phyloP scores from a whole-genome alignment of 2,329 filamentous ascomycete species.

The Fonsecaea pedrosoi region DNA sequence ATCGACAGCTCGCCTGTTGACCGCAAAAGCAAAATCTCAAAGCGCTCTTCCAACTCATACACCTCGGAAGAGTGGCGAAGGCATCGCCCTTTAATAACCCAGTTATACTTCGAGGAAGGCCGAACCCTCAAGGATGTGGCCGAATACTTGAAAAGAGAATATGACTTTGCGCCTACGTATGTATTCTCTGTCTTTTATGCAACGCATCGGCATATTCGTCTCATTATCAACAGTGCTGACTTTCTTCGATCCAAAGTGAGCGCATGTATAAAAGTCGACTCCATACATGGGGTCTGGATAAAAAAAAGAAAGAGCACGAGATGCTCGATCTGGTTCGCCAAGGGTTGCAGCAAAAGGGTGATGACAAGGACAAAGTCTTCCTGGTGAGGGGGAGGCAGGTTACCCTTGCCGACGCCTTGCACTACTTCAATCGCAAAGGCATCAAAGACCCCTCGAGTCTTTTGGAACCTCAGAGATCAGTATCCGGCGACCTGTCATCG shows the following conservation, averaged over 20 bases:
- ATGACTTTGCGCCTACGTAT: conserved; percentile 40
- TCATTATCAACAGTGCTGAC: neutral
- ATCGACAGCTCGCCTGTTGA: conserved; percentile 25
- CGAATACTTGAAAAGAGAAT: conserved; percentile 38
- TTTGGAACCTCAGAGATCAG: conserved; percentile 28
- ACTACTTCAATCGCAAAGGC: conserved; percentile 42
- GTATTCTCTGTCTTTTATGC: conserved; percentile 18
- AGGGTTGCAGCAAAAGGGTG: conserved; percentile 38
- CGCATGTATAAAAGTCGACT: conserved; percentile 42
- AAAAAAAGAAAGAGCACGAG: conserved; percentile 42
- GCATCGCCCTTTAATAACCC: conserved; percentile 39
- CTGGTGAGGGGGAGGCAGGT: conserved; percentile 39
- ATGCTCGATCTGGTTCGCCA: conserved; percentile 42
- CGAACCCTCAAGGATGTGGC: conserved; percentile 41
- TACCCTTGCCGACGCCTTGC: conserved; percentile 39
- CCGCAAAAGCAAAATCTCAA: conserved; percentile 34
- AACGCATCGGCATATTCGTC: neutral
- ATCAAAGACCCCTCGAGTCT: conserved; percentile 41
- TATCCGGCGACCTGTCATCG: conserved; percentile 35
- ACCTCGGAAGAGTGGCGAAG: conserved; percentile 40
- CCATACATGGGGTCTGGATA: conserved; percentile 39
- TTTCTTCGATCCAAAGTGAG: conserved; percentile 32
- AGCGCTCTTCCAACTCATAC: conserved; percentile 41
- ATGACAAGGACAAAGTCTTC: conserved; percentile 40
- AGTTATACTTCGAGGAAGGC: conserved; percentile 40